Evolutionary conservation across 306 rosid genomes (phyloP).

Genomic region (Neltuma alba): DNA sequence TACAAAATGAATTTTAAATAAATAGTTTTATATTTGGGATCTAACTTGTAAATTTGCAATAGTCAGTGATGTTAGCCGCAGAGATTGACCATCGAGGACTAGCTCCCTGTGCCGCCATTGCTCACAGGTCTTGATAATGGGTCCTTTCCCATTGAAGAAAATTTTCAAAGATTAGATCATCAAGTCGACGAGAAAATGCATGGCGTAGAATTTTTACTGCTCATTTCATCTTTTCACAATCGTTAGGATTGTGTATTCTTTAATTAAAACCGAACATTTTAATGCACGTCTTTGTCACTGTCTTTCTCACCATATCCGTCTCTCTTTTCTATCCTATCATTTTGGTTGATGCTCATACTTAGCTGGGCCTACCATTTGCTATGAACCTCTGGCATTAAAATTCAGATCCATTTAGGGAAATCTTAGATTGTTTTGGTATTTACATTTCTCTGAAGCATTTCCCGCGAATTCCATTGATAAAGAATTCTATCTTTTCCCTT

Average conservation of each 20-base stretch:
- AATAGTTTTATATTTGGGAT: no score
- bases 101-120: neutral
- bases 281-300: neutral
- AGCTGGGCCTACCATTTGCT: neutral
- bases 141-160: neutral
- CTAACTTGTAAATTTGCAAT: no score
- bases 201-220: constrained; percentile 33
- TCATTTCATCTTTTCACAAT: constrained; percentile 42
- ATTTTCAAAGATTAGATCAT: constrained; percentile 31
- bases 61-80: no score
- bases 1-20: no score
- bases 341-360: constrained; percentile 4
- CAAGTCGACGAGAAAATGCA: constrained; percentile 30
- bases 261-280: constrained; percentile 29
- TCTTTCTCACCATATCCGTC: neutral
- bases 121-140: no score
- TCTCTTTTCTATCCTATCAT: neutral
- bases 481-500: neutral
- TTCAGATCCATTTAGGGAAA: constrained; percentile 28
- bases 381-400: constrained; percentile 11
- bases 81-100: neutral
- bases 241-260: constrained; percentile 38
- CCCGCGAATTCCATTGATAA: neutral
- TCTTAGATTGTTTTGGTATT: neutral
- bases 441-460: neutral